Base-by-base conservation (phyloP, 352 stramenopile species). In the Pythium pectinolyticum region DNA sequence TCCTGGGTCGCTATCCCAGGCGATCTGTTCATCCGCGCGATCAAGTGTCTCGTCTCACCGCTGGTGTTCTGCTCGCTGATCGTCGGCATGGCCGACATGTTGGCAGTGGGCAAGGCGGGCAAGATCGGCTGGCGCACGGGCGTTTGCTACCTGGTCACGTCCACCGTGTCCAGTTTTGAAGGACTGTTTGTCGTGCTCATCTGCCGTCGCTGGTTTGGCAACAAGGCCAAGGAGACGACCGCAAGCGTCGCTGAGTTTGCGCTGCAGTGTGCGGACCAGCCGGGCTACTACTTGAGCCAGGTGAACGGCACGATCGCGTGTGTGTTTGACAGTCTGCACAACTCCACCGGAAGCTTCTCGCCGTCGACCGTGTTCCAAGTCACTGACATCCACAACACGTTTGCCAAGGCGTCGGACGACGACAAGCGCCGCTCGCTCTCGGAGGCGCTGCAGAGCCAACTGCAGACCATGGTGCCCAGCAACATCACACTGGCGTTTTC, bases 1-100 rank as follows among this genome's bases (percentile, higher is more conserved):
- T 67, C 57, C 0, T 84, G 70, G 75, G 69, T 84, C 50, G 56
- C 46, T 25, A 53, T 80, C 22, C 75, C 73, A 6, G 75, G 75
- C 5, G 20, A 74, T 24, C 69, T 84, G 37, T 82, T 80, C 57
- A 69, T 82, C 30, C 53, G 64, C 7, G 57, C 75, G 31, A 58
- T 77, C 50, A 74, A 75, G 24, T 50, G 43, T 15, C 43, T 50
- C 25, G 43, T 50, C 43, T 50, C 43, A 25, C 43, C 43, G 43
- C 43, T 50, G 24, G 43, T 50, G 24, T 50, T 50, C 43, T 50
- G 43, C 43, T 50, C 43, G 24, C 43, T 50, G 24, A 50, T 50
- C 43, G 43, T 50, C 20, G 43, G 43, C 43, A 50, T 82, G 30
- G 72, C 61, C 31, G 74, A 82, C 14, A 64, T 79, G 50, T 47